A percentile compares a stretch with the other conserved stretches of the same genome.
These are phyloP conservation scores for Chlorophyllum brunneum DNA, from an alignment of 768 basidiomycete genomes.

Conservation along the genomic window DNA sequence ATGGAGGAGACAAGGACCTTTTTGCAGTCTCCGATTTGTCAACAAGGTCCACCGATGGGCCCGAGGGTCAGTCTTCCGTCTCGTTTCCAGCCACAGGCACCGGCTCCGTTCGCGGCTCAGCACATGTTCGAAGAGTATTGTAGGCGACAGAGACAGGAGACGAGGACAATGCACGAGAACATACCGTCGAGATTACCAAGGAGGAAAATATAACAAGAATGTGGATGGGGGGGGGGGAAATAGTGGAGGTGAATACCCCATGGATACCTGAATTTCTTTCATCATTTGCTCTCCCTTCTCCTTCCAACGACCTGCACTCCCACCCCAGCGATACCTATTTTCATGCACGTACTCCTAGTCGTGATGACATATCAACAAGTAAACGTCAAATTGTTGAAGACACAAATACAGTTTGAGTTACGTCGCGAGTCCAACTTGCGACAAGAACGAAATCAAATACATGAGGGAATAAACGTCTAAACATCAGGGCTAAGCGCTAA, in stretches of 20 bases:
- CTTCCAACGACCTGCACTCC: not conserved
- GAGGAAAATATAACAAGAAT: not conserved
- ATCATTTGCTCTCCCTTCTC: not conserved
- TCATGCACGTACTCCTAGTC: not conserved
- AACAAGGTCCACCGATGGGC: too few species aligned
- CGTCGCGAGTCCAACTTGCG: not conserved
- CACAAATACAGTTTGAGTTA: not conserved
- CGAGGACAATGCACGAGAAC: not conserved
- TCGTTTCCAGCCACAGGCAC: not conserved
- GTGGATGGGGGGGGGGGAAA: too few species aligned
- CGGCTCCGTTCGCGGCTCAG: not conserved
- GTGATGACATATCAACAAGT: not conserved
- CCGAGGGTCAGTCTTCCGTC: too few species aligned
- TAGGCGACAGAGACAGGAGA: constrained; percentile 3
- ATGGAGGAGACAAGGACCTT: not conserved
- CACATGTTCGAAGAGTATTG: constrained; percentile 1
- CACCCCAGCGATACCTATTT: not conserved
- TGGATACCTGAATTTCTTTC: too few species aligned
- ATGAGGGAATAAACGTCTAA: not conserved
- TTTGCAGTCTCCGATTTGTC: not conserved
- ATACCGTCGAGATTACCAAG: constrained; percentile 1
- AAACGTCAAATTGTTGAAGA: not conserved
- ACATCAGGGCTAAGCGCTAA: not conserved
- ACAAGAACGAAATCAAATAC: not conserved
- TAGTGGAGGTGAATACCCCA: not conserved